Base-by-base conservation (phyloP, 2,329 filamentous ascomycete genomes). In the Cryoendolithus antarcticus region DNA sequence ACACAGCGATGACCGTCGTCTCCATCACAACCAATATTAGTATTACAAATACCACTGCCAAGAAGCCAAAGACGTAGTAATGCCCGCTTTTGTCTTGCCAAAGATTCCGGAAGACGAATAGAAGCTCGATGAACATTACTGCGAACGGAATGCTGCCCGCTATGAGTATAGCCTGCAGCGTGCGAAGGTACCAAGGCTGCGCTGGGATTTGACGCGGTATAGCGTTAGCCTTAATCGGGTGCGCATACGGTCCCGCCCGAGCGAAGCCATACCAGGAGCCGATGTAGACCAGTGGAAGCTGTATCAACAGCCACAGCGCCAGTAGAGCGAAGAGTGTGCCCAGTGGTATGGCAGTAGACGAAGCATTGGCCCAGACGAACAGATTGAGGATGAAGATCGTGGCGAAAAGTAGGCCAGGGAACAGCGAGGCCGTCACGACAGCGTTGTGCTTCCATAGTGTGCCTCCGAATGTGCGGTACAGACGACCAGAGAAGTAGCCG, bases 21-120 rank as follows among this genome's bases (percentile, higher is more conserved):
- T 91, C 83, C 49, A 84, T 76, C 24, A 93, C 75, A 1, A 83
- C 86, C 32, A 91, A 61, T 24, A 86, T 69, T 6, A 91, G 63
- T 41, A 91, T 81, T 8, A 75, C 64, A 15, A 71, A 78, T 7
- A 91, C 80, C 10, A 86, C 76, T 6, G 79, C 77, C 46, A 91
- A 62, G 64, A 89, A 93, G 8, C 86, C 86, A 56, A 91, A 93
- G 13, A 93, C 79, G 60, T 93, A 93, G 62, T 93, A 93, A 61
- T 88, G 93, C 5, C 83, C 84, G 54, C 77, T 86, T 67, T 93
- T 93, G 62, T 93, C 86, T 59, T 88, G 81, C 82, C 85, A 91
- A 28, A 93, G 61, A 35, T 81, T 86, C 62, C 86, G 83, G 62
- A 93, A 91, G 36, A 91, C 79, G 57, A 88, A 91, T 32, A 89